These are phyloP conservation scores for Candida tetrigidarum DNA, from an alignment of 1,139 yeast genomes.

Conservation along the genomic window DNA sequence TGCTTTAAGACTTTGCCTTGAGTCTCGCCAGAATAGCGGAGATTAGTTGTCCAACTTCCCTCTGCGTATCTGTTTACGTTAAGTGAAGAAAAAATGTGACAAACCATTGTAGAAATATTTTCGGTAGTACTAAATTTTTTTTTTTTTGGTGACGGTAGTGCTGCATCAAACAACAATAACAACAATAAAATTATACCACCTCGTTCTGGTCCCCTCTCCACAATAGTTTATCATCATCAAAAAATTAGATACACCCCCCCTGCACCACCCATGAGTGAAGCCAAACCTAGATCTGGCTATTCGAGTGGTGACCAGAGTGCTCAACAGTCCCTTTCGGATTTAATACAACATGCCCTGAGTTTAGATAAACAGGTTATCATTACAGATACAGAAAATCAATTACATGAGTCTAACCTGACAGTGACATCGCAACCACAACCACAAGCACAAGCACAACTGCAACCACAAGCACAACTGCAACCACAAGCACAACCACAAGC, in stretches of 20 bases:
- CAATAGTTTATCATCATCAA: too few species aligned
- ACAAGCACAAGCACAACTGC: background rate
- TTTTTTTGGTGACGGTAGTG: too few species aligned
- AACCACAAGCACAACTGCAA: background rate
- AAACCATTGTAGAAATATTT: too few species aligned
- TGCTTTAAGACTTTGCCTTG: too few species aligned
- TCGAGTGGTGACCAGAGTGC: slow-evolving; percentile 3
- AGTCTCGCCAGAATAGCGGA: too few species aligned
- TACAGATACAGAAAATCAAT: background rate
- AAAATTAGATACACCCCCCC: background rate
- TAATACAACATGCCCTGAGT: background rate
- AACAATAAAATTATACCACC: too few species aligned
- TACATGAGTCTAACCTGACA: background rate
- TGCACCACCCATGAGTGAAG: background rate
- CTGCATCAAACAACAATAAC: too few species aligned
- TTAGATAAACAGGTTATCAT: background rate
- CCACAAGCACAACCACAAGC: background rate
- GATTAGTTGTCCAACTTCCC: too few species aligned
- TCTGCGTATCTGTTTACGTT: too few species aligned
- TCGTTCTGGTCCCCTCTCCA: too few species aligned
- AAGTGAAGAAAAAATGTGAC: too few species aligned
- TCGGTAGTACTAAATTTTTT: too few species aligned
- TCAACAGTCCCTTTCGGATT: background rate
- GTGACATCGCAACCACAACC: background rate
- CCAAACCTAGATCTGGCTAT: background rate